Percentiles rank a stretch among this genome's conserved stretches.
Conservation (phyloP, 2,329 filamentous ascomycete species). For the Raffaelea deltoideospora region DNA sequence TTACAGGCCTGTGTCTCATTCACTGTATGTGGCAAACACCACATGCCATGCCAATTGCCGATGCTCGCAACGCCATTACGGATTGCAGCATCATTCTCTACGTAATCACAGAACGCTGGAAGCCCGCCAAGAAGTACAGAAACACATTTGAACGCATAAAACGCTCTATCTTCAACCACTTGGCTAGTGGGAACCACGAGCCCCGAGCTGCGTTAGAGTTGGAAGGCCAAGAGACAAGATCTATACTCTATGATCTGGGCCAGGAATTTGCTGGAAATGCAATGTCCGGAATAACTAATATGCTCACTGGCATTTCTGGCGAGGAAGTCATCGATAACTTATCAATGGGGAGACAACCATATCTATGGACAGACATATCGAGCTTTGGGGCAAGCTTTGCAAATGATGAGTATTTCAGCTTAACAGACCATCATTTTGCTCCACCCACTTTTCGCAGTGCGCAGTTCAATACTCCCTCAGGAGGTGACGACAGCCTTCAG, state of each 20-base stretch:
- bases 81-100: not conserved
- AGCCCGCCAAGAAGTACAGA: not conserved
- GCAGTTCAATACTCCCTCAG: too few relatives aligned
- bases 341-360: too few relatives aligned
- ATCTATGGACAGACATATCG: too few relatives aligned
- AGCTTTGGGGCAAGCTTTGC: not conserved
- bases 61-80: not conserved
- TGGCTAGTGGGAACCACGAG: not conserved
- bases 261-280: not conserved
- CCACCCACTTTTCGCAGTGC: not conserved
- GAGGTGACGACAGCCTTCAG: too few relatives aligned
- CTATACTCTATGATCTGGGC: not conserved
- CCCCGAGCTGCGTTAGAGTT: not conserved
- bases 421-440: too few relatives aligned
- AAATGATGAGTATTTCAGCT: not conserved
- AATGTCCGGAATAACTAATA: not conserved
- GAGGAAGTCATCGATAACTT: too few relatives aligned
- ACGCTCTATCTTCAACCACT: not conserved
- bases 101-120: not conserved
- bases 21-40: not conserved
- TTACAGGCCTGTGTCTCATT: not conserved
- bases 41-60: not conserved
- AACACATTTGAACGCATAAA: not conserved
- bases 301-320: not conserved
- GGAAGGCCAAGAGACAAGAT: not conserved